Base-by-base conservation (phyloP, 176 grass and related monocot species). In the Puya raimondii region DNA sequence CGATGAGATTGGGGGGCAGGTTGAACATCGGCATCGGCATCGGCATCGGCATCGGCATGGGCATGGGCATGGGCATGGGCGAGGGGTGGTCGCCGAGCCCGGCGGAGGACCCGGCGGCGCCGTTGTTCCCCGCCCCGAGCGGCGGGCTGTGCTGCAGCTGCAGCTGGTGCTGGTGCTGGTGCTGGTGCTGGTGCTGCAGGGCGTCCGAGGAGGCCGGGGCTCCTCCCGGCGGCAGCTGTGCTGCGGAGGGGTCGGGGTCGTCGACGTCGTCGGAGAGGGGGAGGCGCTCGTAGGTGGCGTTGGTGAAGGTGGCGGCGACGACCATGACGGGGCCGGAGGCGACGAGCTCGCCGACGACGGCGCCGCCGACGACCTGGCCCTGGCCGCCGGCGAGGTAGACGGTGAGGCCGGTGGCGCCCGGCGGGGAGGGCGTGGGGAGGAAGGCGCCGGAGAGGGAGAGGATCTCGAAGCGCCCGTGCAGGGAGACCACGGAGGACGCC, bases 241-340 rank as follows among this genome's bases (percentile, higher is more conserved):
- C 70, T 47, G 80, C 83, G 12, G 81, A 79, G 29, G 76, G 33
- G 33, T 42, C 63, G 10, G 48, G 66, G 3, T 77, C 80, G 4
- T 14, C 29, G n/a, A 76, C 67, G 10, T 84, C 92, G 71, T 96
- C 80, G 29, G 79, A 70, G 12, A 96, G 81, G 10, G 92, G 92
- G 67, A 96, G 61, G 79, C 86, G 84, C 81, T 96, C 92, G 64
- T 87, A 96, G 6, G 84, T 89, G 23, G 92, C 92, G 76, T 92
- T 96, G 4, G 86, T 80, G 81, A 92, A 96, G 65, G 92, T 89
- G 16, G 92, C 88, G 0, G 92, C 92, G 71, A 96, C 89, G 54
- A 96, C 81, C 92, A 96, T 96, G 73, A 96, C 92, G 11, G 92
- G 88, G 0, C 92, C 92, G 2, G 86, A 85, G 0, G 92, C 92